Conservation (phyloP, 2,329 filamentous ascomycete species). For the Herpomyces periplanetae region DNA sequence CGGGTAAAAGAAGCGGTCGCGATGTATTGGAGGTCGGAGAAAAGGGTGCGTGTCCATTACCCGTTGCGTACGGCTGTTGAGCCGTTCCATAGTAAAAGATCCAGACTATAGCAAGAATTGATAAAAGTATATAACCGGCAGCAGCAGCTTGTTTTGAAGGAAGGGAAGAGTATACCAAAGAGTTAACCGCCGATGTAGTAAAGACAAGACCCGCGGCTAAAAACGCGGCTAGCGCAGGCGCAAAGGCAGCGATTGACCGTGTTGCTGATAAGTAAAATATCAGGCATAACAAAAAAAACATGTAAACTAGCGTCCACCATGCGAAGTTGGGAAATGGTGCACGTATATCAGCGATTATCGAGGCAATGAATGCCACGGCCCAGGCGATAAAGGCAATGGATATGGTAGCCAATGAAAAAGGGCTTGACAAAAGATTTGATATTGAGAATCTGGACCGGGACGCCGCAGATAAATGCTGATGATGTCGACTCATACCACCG, state of each 20-base stretch:
- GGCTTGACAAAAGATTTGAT: too few species aligned
- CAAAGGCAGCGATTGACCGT: constrained; percentile 5
- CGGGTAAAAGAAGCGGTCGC: too few species aligned
- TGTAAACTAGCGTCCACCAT: constrained; percentile 69
- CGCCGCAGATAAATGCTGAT: too few species aligned
- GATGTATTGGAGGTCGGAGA: too few species aligned
- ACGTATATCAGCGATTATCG: constrained; percentile 25
- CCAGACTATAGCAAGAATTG: constrained; percentile 84
- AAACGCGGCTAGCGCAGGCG: constrained; percentile 33
- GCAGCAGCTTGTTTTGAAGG: constrained; percentile 45
- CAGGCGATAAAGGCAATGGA: constrained; percentile 75
- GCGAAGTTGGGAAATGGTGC: constrained; percentile 34
- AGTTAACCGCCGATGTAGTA: constrained; percentile 50
- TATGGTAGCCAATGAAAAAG: constrained; percentile 70
- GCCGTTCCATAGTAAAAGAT: constrained; percentile 95
- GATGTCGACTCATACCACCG: constrained; percentile 34
- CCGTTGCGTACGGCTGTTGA: constrained; percentile 49
- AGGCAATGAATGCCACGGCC: constrained; percentile 62
- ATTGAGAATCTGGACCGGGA: too few species aligned
- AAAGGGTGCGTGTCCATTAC: too few species aligned
- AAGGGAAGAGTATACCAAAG: constrained; percentile 33
- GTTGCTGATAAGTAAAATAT: constrained; percentile 3
- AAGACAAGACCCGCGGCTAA: constrained; percentile 45
- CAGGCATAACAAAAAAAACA: too few species aligned
- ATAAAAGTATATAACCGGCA: constrained; percentile 68